Evolutionary conservation across 257 asterid genomes (phyloP).

Genomic region (Solanum sejunctum): DNA sequence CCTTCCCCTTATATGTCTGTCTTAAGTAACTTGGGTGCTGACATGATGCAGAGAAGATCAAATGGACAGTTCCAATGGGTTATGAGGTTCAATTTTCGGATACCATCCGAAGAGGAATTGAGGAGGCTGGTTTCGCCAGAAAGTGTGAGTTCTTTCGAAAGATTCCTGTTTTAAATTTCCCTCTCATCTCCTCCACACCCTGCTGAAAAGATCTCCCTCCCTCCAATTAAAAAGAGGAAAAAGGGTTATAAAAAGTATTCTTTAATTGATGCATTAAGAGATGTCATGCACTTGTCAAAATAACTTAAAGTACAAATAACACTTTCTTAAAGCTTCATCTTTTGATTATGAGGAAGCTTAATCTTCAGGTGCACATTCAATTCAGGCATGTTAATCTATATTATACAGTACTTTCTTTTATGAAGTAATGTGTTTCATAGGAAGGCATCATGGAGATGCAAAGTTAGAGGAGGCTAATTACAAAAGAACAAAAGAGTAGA

Average conservation of each 20-base stretch:
- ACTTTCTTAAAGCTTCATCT: not conserved
- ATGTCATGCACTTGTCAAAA: not conserved
- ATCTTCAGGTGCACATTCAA: not conserved
- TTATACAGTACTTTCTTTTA: not conserved
- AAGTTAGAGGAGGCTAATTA: not conserved
- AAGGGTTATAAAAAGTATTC: not conserved
- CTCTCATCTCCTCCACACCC: not conserved
- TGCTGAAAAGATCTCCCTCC: not conserved
- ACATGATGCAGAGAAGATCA: slow-evolving; percentile 47
- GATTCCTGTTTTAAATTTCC: not conserved
- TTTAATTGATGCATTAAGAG: not conserved
- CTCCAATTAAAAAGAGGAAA: not conserved
- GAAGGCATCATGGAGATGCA: not conserved
- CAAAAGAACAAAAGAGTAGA: not conserved
- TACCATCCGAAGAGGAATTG: slow-evolving; percentile 92
- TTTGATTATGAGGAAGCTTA: not conserved
- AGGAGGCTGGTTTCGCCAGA: slow-evolving; percentile 98
- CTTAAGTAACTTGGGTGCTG: not conserved
- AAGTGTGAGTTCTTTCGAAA: slow-evolving; percentile 43
- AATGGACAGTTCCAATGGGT: slow-evolving; percentile 72
- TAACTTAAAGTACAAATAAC: not conserved
- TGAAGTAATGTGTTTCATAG: not conserved
- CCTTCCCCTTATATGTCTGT: not conserved
- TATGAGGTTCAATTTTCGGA: slow-evolving; percentile 78
- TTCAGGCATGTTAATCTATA: not conserved